A percentile compares a stretch with the other conserved stretches of the same genome.
phyloP scores from a whole-genome alignment of 768 basidiomycete genomes.

The Tulasnella calospora region DNA sequence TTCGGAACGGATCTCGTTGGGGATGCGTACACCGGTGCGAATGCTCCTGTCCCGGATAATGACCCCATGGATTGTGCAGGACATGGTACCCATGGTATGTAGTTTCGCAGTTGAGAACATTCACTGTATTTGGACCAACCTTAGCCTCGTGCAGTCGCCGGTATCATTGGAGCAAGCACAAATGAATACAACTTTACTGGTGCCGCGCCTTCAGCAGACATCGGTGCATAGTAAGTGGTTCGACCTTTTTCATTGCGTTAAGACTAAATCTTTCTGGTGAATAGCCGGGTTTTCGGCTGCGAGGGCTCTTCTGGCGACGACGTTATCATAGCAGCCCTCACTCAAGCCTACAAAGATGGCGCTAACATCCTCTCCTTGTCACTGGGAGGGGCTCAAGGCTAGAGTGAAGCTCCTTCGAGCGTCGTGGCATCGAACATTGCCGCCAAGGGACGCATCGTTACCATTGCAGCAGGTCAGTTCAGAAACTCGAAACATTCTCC shows the following conservation, averaged over 20 bases:
- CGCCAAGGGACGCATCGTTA: constrained; percentile 53
- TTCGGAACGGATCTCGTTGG: constrained; percentile 27
- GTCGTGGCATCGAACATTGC: constrained; percentile 60
- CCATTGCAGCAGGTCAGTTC: constrained; percentile 31
- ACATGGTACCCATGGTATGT: constrained; percentile 44
- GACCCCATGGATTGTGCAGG: constrained; percentile 27
- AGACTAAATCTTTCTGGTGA: constrained; percentile 28
- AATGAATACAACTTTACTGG: constrained; percentile 57
- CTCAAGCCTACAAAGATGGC: constrained; percentile 22
- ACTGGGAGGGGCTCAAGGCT: constrained; percentile 19
- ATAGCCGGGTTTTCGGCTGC: constrained; percentile 25
- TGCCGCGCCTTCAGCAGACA: constrained; percentile 56
- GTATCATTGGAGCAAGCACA: neutral
- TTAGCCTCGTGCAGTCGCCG: neutral
- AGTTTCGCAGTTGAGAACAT: neutral
- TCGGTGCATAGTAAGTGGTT: constrained; percentile 33
- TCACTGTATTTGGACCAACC: neutral
- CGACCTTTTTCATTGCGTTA: neutral
- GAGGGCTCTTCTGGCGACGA: constrained; percentile 16
- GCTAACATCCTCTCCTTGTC: constrained; percentile 24
- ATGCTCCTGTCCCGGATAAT: constrained; percentile 17
- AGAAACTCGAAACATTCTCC: neutral
- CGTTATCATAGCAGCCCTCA: constrained; percentile 17
- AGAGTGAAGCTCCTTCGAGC: constrained; percentile 6
- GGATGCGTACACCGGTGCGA: constrained; percentile 24